Percentiles rank a stretch among this genome's conserved stretches.
phyloP scores from a whole-genome alignment of 2,329 filamentous ascomycete genomes.

The Colletotrichum kahawae region DNA sequence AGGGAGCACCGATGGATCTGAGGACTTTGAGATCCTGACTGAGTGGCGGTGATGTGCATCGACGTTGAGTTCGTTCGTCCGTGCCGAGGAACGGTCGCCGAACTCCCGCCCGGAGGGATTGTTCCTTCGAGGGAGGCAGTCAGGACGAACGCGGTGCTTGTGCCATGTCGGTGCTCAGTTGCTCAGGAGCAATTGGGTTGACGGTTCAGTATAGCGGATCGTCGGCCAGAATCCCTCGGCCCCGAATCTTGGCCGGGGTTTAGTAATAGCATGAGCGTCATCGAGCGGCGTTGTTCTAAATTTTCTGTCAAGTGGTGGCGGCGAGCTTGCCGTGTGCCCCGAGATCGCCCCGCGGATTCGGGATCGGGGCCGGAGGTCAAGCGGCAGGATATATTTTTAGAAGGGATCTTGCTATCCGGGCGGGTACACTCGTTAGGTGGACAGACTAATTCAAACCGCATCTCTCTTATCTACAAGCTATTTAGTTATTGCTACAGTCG shows the following conservation, averaged over 20 bases:
- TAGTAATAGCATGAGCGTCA: background rate
- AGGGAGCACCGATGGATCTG: background rate
- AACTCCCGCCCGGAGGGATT: background rate
- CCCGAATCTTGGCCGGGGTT: background rate
- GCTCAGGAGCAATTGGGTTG: background rate
- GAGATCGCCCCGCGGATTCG: background rate
- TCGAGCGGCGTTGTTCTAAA: background rate
- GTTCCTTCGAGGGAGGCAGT: background rate
- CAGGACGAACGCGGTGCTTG: background rate
- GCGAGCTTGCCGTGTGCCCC: background rate
- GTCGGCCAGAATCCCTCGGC: background rate
- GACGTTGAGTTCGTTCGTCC: background rate
- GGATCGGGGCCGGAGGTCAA: background rate
- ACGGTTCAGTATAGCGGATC: background rate
- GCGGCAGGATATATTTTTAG: background rate
- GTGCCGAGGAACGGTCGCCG: background rate
- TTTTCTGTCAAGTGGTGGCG: background rate
- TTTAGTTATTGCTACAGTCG: too few species aligned
- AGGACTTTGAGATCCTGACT: background rate
- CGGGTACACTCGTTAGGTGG: too few species aligned
- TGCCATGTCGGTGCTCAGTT: background rate
- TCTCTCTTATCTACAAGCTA: too few species aligned
- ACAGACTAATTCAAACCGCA: too few species aligned
- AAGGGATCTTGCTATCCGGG: fast-evolving
- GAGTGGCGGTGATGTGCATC: background rate